Base-by-base conservation (phyloP, 441 rosid genomes). In the Brassica hybrid region DNA sequence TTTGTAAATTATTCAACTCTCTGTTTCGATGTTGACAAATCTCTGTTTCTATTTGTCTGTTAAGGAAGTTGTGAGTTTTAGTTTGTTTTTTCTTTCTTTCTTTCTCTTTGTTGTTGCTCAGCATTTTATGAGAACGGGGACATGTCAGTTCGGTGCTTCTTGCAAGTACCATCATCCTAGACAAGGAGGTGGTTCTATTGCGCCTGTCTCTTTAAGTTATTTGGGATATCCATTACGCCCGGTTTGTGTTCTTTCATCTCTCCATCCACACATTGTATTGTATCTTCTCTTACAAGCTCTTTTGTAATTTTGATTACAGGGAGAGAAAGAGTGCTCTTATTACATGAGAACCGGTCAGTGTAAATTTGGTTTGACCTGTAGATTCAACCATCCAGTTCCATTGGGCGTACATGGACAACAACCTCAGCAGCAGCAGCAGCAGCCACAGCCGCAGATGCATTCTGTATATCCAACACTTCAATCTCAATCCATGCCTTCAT, bases 111-210 rank as follows among this genome's bases (percentile, higher is more conserved):
- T 36, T 36, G 0, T 21, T 14, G 4, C 5, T 16, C 91, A 95
- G 99, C 91, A 90, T 77, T 95, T 82, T 76, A 91, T 91, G 91
- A 74, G 92, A 80, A 93, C 93, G 6, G 97, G 99, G 58, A 85
- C 88, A 0, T 94, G 99, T 79, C 93, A 88, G 81, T 94, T 87
- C 65, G 98, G 99, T 69, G 83, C 89, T 67, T 93, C 98, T 36
- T 94, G 99, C 82, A 94, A 94, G 87, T 94, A 89, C 81, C 87
- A 93, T 85, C 99, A 94, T 80, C 98, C 99, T 16, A 91, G 86
- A 73, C 96, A 86, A 76, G 98, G 92, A 62, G 79, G 79, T 58
- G 67, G 56, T 65, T 77, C 84, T 2, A 72, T 73, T 27, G 32
- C 32, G 6, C 32, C 32, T 27, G 32, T 27, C 32, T 27, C 32